Percentiles rank a stretch among this genome's conserved stretches.
These are phyloP conservation scores for Lepiota subincarnata DNA, from an alignment of 768 basidiomycete genomes.

Conservation along the genomic window DNA sequence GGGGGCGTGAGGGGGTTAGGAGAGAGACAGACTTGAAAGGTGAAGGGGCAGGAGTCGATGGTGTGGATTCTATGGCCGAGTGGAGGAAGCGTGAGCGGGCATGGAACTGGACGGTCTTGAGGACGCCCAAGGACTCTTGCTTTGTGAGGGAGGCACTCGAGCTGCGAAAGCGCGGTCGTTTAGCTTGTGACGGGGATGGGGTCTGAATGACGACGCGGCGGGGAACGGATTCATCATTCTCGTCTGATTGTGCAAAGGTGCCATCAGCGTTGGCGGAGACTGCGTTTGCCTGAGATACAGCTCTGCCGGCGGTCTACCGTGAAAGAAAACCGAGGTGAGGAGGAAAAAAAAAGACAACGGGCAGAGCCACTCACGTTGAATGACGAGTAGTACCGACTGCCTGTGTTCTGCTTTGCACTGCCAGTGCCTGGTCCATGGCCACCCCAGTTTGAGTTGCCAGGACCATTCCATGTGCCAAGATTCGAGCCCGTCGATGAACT, in stretches of 20 bases:
- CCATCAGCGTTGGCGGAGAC: constrained; percentile 50
- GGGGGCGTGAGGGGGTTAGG: constrained; percentile 5
- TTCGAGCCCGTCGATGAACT: constrained; percentile 36
- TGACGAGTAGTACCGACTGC: constrained; percentile 65
- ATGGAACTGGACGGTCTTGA: constrained; percentile 62
- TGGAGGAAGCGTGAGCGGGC: constrained; percentile 49
- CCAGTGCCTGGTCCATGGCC: constrained; percentile 60
- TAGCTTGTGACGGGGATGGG: constrained; percentile 23
- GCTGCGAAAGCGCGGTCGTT: constrained; percentile 46
- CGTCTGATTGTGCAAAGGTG: constrained; percentile 46
- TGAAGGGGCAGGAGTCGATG: not conserved
- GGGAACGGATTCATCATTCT: constrained; percentile 45
- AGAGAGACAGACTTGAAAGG: not conserved
- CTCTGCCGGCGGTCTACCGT: constrained; percentile 59
- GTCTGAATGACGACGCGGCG: constrained; percentile 17
- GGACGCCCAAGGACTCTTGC: constrained; percentile 47
- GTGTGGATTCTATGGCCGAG: constrained; percentile 37
- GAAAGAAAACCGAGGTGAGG: constrained; percentile 1
- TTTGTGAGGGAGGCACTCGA: constrained; percentile 53
- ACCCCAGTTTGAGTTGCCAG: constrained; percentile 38
- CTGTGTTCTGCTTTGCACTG: constrained; percentile 67
- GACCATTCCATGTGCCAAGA: constrained; percentile 18
- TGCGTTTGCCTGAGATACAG: constrained; percentile 69
- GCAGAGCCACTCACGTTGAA: constrained; percentile 45
- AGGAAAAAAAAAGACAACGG: not conserved